Conservation (phyloP, 345 rosid genomes). For the Lepidium aucheri region DNA sequence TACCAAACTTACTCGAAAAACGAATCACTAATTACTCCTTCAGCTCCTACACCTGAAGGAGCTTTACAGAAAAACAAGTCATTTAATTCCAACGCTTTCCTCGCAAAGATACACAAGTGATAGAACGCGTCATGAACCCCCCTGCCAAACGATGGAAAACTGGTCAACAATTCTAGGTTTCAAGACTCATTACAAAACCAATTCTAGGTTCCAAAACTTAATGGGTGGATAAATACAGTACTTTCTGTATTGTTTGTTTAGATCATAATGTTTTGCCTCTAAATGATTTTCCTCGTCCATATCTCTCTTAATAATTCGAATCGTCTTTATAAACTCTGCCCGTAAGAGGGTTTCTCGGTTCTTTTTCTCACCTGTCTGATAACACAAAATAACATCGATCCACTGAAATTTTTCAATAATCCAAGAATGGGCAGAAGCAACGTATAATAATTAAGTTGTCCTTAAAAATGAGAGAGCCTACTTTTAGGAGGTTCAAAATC, state of each 20-base stretch:
- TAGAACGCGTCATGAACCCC: conserved; percentile 46
- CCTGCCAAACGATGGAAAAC: conserved; percentile 16
- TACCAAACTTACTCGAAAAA: conserved; percentile 47
- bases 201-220: too few relatives aligned
- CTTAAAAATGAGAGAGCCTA: conserved; percentile 18
- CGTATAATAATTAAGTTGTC: not conserved
- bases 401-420: conserved; percentile 1
- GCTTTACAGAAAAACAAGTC: conserved; percentile 60
- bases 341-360: conserved; percentile 73
- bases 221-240: conserved; percentile 15
- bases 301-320: conserved; percentile 46
- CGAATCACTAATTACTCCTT: conserved; percentile 27
- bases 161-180: too few relatives aligned
- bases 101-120: conserved; percentile 27
- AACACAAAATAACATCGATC: conserved; percentile 1
- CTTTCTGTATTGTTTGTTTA: conserved; percentile 58
- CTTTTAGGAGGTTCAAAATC: conserved; percentile 78
- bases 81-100: conserved; percentile 41
- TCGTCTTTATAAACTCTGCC: conserved; percentile 63
- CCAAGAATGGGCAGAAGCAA: not conserved
- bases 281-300: conserved; percentile 42
- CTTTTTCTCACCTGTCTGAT: conserved; percentile 60
- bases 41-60: conserved; percentile 33
- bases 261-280: conserved; percentile 72
- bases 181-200: too few relatives aligned